A percentile compares a stretch with the other conserved stretches of the same genome.
These are phyloP conservation scores for Cardamine resedifolia DNA, from an alignment of 345 rosid species.

Conservation along the genomic window DNA sequence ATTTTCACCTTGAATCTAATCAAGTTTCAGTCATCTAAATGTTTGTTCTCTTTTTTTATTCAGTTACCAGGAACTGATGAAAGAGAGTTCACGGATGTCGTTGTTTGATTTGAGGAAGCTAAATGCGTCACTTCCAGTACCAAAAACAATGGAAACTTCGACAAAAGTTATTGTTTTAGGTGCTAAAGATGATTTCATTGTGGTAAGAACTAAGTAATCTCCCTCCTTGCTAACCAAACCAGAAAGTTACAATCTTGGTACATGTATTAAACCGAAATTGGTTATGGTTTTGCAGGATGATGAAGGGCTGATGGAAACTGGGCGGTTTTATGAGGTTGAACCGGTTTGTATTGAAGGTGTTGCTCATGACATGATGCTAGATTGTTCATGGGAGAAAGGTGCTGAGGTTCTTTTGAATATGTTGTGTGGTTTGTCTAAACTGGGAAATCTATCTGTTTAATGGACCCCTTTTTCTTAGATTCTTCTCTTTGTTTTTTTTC, in stretches of 20 bases:
- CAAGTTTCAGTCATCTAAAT: background rate
- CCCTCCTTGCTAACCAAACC: background rate
- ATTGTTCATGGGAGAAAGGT: slow-evolving; percentile 77
- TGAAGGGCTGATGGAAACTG: slow-evolving; percentile 69
- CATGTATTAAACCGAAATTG: background rate
- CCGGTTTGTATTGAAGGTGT: slow-evolving; percentile 68
- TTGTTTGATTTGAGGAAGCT: slow-evolving; percentile 83
- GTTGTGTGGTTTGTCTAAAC: slow-evolving; percentile 48
- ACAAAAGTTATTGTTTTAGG: slow-evolving; percentile 66
- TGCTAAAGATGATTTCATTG: slow-evolving; percentile 78
- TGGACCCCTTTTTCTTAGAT: background rate
- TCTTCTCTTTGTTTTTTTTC: too few species aligned
- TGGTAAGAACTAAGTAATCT: slow-evolving; percentile 41
- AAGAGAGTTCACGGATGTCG: slow-evolving; percentile 69
- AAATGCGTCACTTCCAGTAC: slow-evolving; percentile 86
- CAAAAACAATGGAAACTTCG: slow-evolving; percentile 50
- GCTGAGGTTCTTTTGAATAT: slow-evolving; percentile 54
- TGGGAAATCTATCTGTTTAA: background rate
- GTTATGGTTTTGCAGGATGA: slow-evolving; percentile 47
- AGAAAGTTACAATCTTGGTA: background rate
- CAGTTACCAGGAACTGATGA: slow-evolving; percentile 83
- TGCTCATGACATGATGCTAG: slow-evolving; percentile 93
- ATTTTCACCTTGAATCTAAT: background rate
- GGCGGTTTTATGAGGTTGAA: slow-evolving; percentile 54
- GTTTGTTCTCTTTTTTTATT: slow-evolving; percentile 20